Evolutionary conservation across 352 stramenopile species (phyloP).

Genomic region (Globisporangium lucens): DNA sequence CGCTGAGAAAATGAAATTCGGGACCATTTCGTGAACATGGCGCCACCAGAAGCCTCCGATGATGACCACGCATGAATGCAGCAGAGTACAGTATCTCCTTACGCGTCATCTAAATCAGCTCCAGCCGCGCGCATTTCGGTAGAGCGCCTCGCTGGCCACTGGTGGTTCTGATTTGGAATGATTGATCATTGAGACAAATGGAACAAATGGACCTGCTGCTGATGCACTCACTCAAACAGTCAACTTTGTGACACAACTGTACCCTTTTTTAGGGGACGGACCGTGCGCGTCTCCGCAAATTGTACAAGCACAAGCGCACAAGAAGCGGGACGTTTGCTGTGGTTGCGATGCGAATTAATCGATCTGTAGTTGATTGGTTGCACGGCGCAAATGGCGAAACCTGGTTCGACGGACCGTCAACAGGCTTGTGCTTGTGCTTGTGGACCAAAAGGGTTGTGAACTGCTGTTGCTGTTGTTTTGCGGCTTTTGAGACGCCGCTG

Average conservation of each 20-base stretch:
- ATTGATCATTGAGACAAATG: neutral
- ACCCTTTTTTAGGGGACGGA: slow-evolving; percentile 6
- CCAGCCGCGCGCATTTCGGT: neutral
- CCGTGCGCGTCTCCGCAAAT: neutral
- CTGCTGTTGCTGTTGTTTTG: too few species aligned
- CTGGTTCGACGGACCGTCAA: too few species aligned
- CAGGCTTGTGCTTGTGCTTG: too few species aligned
- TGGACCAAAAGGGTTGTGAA: too few species aligned
- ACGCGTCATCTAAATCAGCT: neutral
- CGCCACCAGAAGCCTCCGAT: neutral
- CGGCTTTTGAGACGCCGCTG: too few species aligned
- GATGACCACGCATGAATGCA: neutral
- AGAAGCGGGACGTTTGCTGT: neutral
- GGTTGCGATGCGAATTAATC: neutral
- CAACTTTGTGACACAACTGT: neutral
- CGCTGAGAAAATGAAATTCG: neutral
- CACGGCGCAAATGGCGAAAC: too few species aligned
- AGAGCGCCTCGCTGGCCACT: neutral
- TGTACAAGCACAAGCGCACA: neutral
- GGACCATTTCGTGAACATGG: neutral
- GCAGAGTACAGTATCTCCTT: neutral
- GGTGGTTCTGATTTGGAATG: slow-evolving; percentile 2
- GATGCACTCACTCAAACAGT: neutral
- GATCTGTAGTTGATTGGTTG: too few species aligned
- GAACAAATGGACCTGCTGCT: neutral